Conservation (phyloP, 345 rosid species). For the Durio zibethinus region DNA sequence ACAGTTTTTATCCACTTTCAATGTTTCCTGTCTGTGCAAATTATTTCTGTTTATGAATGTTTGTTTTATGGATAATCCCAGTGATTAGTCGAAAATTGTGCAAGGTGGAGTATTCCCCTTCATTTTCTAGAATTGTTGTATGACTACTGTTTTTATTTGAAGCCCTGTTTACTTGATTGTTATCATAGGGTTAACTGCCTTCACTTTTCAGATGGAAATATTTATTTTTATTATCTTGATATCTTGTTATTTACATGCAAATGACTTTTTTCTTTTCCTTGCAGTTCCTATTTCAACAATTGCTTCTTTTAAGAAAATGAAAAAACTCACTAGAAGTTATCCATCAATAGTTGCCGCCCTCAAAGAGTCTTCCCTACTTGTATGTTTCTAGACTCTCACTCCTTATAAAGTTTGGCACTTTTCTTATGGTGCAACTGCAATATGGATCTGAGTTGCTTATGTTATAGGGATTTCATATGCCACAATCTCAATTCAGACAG, state of each 20-base stretch:
- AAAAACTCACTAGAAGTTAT: slow-evolving; percentile 63
- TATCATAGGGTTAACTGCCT: not conserved
- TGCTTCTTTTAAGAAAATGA: slow-evolving; percentile 74
- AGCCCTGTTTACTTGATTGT: not conserved
- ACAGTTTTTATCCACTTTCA: not conserved
- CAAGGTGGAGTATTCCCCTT: not conserved
- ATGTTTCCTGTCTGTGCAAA: not conserved
- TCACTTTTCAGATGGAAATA: not conserved
- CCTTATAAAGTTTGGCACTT: not conserved
- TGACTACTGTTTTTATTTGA: not conserved
- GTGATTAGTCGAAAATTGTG: not conserved
- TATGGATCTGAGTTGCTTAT: not conserved
- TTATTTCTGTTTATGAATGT: not conserved
- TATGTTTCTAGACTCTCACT: slow-evolving; percentile 30
- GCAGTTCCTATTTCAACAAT: slow-evolving; percentile 79
- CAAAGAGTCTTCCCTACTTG: slow-evolving; percentile 74
- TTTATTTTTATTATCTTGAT: not conserved
- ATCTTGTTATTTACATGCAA: not conserved
- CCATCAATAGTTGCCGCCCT: slow-evolving; percentile 53
- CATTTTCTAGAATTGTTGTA: not conserved
- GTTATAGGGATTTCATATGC: not conserved
- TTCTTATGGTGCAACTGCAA: not conserved
- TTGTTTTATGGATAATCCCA: not conserved
- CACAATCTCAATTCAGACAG: not conserved
- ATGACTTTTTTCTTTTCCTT: slow-evolving; percentile 11